These are phyloP conservation scores for Barnettozyma botsteinii DNA, from an alignment of 805 yeast genomes.

Conservation along the genomic window DNA sequence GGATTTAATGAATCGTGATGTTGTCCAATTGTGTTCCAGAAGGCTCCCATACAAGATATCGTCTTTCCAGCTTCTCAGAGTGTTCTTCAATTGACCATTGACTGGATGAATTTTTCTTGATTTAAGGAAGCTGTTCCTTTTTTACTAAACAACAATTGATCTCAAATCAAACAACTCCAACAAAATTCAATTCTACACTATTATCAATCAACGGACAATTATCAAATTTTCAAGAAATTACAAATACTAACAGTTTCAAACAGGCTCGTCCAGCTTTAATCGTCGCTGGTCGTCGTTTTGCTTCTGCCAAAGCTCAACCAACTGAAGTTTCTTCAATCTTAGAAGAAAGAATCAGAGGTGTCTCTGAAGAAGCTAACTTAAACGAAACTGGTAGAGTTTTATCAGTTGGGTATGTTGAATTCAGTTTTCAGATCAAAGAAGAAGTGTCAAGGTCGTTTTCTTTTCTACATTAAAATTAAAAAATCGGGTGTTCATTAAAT, in stretches of 20 bases:
- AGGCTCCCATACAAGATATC: not conserved
- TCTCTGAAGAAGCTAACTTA: slow-evolving; percentile 93
- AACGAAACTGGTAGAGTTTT: slow-evolving; percentile 99
- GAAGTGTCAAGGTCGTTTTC: not conserved
- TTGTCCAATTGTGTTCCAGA: too few relatives aligned
- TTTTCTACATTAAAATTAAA: not conserved
- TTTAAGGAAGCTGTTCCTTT: too few relatives aligned
- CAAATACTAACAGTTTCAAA: slow-evolving; percentile 20
- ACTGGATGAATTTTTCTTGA: too few relatives aligned
- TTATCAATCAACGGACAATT: not conserved
- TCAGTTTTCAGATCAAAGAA: slow-evolving; percentile 31
- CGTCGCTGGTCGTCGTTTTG: slow-evolving; percentile 76
- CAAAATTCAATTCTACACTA: not conserved
- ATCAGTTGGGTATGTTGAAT: slow-evolving; percentile 93
- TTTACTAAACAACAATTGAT: too few relatives aligned
- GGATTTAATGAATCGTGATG: too few relatives aligned
- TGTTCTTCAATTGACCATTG: too few relatives aligned
- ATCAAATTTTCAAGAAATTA: not conserved
- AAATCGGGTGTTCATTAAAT: not conserved
- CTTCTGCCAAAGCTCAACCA: slow-evolving; percentile 92
- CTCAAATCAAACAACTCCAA: too few relatives aligned
- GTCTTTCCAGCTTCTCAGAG: too few relatives aligned
- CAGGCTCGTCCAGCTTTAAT: slow-evolving; percentile 69
- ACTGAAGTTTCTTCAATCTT: slow-evolving; percentile 98
- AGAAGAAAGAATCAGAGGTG: slow-evolving; percentile 99